Conservation (phyloP, 2,329 filamentous ascomycete genomes). For the Reticulascus tulasneorum region DNA sequence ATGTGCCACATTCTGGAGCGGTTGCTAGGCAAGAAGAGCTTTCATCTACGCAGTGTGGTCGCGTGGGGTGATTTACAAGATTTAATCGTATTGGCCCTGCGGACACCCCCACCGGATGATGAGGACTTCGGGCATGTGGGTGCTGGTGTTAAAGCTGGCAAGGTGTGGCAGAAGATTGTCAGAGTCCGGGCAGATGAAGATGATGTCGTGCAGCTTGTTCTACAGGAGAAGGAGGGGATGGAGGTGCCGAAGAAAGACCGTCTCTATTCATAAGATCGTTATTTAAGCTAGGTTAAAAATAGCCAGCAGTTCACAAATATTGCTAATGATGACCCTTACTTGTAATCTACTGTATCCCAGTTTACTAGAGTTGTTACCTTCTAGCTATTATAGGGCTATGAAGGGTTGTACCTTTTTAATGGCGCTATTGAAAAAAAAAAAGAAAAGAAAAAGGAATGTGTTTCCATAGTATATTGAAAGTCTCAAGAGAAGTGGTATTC, state of each 20-base stretch:
- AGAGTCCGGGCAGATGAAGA: neutral
- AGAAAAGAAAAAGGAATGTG: too few species aligned
- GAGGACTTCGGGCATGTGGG: neutral
- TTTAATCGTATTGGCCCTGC: conserved; percentile 1
- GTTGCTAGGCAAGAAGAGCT: neutral
- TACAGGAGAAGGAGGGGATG: neutral
- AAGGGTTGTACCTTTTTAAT: too few species aligned
- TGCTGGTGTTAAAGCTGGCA: neutral
- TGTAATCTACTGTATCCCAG: too few species aligned
- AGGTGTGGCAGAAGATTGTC: conserved; percentile 1
- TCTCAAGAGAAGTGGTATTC: too few species aligned
- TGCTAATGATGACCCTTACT: too few species aligned
- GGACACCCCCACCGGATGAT: neutral
- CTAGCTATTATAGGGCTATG: too few species aligned
- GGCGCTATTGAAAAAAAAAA: too few species aligned
- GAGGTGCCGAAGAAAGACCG: conserved; percentile 2
- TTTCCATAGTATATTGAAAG: too few species aligned
- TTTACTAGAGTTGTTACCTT: too few species aligned
- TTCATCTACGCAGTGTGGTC: neutral
- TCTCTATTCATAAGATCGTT: too few species aligned
- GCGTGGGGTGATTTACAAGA: conserved; percentile 7
- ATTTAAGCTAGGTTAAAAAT: too few species aligned
- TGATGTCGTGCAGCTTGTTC: conserved; percentile 1
- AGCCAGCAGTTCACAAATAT: too few species aligned
- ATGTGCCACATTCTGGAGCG: neutral